A percentile compares a stretch with the other conserved stretches of the same genome.
Conservation (phyloP, 2,329 filamentous ascomycete species). For the Xylaria polymorpha region DNA sequence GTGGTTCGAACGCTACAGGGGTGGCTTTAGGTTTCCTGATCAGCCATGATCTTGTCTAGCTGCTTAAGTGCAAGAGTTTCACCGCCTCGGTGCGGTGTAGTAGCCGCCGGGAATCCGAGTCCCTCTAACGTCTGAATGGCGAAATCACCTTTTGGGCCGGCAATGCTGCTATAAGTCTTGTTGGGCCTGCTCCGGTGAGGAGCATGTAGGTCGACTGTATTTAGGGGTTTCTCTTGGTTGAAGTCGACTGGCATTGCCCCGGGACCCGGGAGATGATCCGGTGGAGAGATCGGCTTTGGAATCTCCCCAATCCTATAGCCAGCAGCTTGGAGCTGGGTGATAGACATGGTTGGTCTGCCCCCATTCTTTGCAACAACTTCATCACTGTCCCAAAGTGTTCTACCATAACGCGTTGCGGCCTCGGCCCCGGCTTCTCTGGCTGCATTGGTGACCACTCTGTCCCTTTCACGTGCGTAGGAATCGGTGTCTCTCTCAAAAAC, state of each 20-base stretch:
- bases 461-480: conserved; percentile 74
- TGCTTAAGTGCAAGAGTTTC: conserved; percentile 71
- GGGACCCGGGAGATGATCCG: conserved; percentile 70
- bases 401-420: conserved; percentile 71
- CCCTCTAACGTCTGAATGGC: conserved; percentile 77
- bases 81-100: conserved; percentile 76
- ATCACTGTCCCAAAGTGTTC: conserved; percentile 80
- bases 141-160: conserved; percentile 76
- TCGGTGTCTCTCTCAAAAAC: conserved; percentile 86
- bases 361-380: conserved; percentile 72
- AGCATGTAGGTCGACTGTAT: conserved; percentile 69
- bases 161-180: conserved; percentile 67
- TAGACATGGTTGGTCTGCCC: conserved; percentile 80
- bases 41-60: conserved; percentile 68
- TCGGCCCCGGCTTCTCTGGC: conserved; percentile 74
- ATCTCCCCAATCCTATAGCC: conserved; percentile 72
- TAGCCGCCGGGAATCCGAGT: conserved; percentile 73
- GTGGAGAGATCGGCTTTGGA: conserved; percentile 69
- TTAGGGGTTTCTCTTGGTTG: conserved; percentile 64
- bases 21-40: conserved; percentile 80
- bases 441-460: conserved; percentile 67
- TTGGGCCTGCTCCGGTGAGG: conserved; percentile 65
- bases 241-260: conserved; percentile 70
- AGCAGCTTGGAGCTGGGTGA: conserved; percentile 72
- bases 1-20: conserved; percentile 77